These are phyloP conservation scores for Candida easanensis DNA, from an alignment of 805 yeast species.

Conservation along the genomic window DNA sequence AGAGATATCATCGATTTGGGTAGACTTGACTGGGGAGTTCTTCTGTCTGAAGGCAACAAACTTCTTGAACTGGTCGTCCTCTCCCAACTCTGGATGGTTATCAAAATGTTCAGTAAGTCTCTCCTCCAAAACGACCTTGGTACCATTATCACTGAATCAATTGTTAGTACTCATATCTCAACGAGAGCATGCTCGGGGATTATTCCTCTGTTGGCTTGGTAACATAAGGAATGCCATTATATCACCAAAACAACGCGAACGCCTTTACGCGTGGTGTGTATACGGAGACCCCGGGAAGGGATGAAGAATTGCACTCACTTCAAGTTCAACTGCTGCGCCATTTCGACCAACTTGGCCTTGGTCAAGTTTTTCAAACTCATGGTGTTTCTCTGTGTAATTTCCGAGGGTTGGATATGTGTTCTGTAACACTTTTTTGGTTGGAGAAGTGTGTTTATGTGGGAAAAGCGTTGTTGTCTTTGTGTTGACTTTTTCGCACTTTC, in stretches of 20 bases:
- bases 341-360: constrained; percentile 35
- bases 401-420: no score
- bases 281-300: constrained; percentile 7
- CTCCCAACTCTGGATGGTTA: constrained; percentile 31
- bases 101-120: constrained; percentile 28
- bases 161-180: constrained; percentile 7
- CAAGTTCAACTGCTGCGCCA: constrained; percentile 35
- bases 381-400: neutral
- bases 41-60: constrained; percentile 27
- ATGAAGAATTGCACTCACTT: constrained; percentile 29
- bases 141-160: constrained; percentile 26
- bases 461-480: constrained; percentile 2
- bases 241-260: constrained; percentile 1
- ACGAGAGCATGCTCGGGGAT: no score
- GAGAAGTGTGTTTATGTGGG: neutral
- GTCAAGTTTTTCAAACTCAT: constrained; percentile 35
- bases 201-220: neutral
- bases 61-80: constrained; percentile 22
- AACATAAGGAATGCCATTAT: neutral
- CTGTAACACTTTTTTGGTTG: constrained; percentile 6
- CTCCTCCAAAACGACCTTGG: constrained; percentile 30
- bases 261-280: neutral
- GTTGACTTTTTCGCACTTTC: constrained; percentile 5
- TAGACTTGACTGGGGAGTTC: constrained; percentile 27
- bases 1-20: constrained; percentile 8